A percentile compares a stretch with the other conserved stretches of the same genome.
Conservation (phyloP, 106 monocot genomes). For the Phalaenopsis aphrodite region DNA sequence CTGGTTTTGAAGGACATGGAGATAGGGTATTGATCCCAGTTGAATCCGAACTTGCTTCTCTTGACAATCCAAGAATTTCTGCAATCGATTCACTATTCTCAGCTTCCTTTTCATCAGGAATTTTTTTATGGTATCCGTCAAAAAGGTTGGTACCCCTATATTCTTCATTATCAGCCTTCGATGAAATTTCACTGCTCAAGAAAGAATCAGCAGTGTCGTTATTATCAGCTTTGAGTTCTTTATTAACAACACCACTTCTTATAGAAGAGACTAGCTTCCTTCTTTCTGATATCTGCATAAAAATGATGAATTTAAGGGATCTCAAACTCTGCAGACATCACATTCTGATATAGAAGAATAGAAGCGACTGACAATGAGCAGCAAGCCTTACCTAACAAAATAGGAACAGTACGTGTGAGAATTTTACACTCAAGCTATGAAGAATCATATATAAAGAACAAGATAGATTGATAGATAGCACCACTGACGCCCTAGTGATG, state of each 20-base stretch:
- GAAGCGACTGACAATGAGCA: not conserved
- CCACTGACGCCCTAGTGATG: too few relatives aligned
- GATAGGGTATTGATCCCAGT: constrained; percentile 3
- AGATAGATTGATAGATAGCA: too few relatives aligned
- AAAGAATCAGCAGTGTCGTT: not conserved
- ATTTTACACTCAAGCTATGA: too few relatives aligned
- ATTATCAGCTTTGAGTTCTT: constrained; percentile 4
- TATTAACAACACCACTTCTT: constrained; percentile 13
- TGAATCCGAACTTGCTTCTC: not conserved
- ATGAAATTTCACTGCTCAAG: not conserved
- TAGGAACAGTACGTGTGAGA: not conserved
- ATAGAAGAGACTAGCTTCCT: constrained; percentile 41
- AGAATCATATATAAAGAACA: too few relatives aligned
- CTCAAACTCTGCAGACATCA: not conserved
- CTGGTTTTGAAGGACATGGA: constrained; percentile 11
- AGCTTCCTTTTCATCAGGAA: not conserved
- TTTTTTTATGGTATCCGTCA: not conserved
- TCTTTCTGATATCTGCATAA: constrained; percentile 47
- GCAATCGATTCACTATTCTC: not conserved
- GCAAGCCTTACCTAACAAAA: constrained; percentile 1
- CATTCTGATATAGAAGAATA: not conserved
- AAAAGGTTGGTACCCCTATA: not conserved
- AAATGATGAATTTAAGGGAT: not conserved
- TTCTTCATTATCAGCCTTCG: constrained; percentile 1
- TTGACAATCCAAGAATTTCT: not conserved